Percentiles rank a stretch among this genome's conserved stretches.
phyloP scores from a whole-genome alignment of 768 basidiomycete species.

The Dendrothele bispora region DNA sequence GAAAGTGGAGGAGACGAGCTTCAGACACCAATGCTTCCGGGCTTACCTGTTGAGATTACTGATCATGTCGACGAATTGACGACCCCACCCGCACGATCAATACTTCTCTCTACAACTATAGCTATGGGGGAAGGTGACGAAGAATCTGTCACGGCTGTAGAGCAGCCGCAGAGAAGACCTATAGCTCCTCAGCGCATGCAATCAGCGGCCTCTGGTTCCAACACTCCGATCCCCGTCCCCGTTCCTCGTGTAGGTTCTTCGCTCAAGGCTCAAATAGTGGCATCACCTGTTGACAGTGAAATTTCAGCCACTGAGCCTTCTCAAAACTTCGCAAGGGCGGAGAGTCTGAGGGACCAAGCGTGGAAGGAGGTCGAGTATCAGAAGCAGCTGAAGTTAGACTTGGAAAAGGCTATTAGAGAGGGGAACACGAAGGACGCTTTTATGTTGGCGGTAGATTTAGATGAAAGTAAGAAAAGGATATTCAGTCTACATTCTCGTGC shows the following conservation, averaged over 20 bases:
- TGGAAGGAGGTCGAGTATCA: constrained; percentile 31
- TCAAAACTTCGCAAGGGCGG: constrained; percentile 1
- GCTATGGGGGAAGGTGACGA: no score
- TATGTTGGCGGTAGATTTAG: constrained; percentile 35
- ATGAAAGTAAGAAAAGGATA: constrained; percentile 32
- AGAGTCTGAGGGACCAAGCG: constrained; percentile 28
- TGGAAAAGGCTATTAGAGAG: constrained; percentile 28
- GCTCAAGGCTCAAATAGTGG: background rate
- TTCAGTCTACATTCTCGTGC: constrained; percentile 45
- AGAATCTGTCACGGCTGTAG: no score
- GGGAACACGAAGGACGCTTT: constrained; percentile 38
- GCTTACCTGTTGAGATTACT: background rate
- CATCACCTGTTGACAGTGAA: background rate
- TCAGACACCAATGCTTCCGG: constrained; percentile 1
- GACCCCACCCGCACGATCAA: background rate
- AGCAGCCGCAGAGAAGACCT: no score
- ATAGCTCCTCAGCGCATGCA: no score
- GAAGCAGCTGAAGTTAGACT: constrained; percentile 22
- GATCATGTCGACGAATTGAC: constrained; percentile 1
- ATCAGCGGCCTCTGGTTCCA: background rate
- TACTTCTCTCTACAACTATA: no score
- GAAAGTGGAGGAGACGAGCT: background rate
- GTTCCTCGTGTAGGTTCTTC: background rate
- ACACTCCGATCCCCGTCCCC: background rate
- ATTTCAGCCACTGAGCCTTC: background rate